Base-by-base conservation (phyloP, 2,329 filamentous ascomycete species). In the Colletotrichum liaoningense region DNA sequence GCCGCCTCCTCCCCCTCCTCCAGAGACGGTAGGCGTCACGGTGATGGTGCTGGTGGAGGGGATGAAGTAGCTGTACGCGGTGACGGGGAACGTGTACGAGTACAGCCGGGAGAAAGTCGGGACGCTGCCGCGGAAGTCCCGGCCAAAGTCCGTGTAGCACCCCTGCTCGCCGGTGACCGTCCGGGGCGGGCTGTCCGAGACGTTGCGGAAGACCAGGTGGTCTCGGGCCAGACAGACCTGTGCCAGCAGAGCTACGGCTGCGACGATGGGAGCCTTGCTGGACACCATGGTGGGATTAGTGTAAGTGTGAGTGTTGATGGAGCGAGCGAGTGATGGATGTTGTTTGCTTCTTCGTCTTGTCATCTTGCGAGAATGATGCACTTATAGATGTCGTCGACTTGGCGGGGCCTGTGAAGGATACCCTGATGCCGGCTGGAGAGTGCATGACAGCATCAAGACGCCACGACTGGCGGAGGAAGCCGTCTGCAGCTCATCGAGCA, bases 101-200 rank as follows among this genome's bases (percentile, higher is more conserved):
- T 73, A 73, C 26, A 73, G 19, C 5, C 67, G 56, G 26, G 71
- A 73, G 56, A 42, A 65, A 4, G 67, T 73, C 42, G n/a, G 33
- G 3, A 71, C 56, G 16, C 19, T 35, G 12, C 12, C 24, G 4
- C 26, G 30, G 24, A 12, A 52, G 22, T 22, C 22, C 54, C 3
- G 38, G n/a, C 30, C 65, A 46, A 63, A 73, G 49, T 71, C 60
- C 16, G 67, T 73, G 56, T 70, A 71, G 71, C 71, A 73, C 11
- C 71, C 71, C 28, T 73, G 63, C 46, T 70, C 71, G 5, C 26
- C 71, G 6, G 26, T 35, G 5, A 71, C 67, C 4, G 71, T 73
- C 8, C 38, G 46, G 8, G 42, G 55, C 14, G 42, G 24, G 8
- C 52, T 56, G n/a, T 65, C 22, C 7, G 52, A 11, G 26, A 58